phyloP scores from a whole-genome alignment of 2,329 filamentous ascomycete species.

The Xylaria digitata region DNA sequence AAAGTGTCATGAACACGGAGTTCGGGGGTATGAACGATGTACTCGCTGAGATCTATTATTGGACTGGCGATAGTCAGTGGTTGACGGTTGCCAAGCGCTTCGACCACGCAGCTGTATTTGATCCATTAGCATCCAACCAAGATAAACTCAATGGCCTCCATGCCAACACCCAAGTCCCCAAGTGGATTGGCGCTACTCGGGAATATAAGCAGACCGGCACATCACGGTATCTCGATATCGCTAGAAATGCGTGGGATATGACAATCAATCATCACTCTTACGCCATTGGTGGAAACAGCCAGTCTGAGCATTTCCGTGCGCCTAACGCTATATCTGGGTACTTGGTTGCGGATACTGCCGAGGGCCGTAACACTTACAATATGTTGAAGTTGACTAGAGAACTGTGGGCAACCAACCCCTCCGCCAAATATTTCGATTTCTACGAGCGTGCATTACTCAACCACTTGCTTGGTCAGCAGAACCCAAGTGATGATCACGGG shows the following conservation, averaged over 20 bases:
- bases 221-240: constrained; percentile 59
- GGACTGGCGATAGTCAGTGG: constrained; percentile 60
- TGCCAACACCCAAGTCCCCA: constrained; percentile 65
- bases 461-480: constrained; percentile 62
- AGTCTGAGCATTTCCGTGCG: constrained; percentile 62
- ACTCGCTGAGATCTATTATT: constrained; percentile 59
- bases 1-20: constrained; percentile 60
- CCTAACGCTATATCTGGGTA: constrained; percentile 59
- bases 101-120: constrained; percentile 60
- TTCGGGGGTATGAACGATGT: constrained; percentile 67
- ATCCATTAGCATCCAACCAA: constrained; percentile 58
- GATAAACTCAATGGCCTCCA: constrained; percentile 61
- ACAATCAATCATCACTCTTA: constrained; percentile 61
- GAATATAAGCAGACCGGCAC: constrained; percentile 62
- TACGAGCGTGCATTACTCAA: constrained; percentile 64
- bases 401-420: constrained; percentile 59
- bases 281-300: constrained; percentile 65
- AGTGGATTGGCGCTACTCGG: constrained; percentile 63
- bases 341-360: constrained; percentile 59
- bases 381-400: constrained; percentile 67
- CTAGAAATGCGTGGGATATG: constrained; percentile 61
- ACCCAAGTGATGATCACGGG: constrained; percentile 58
- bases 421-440: constrained; percentile 62
- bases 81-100: constrained; percentile 60
- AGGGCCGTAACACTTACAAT: constrained; percentile 67